Base-by-base conservation (phyloP, 2,329 filamentous ascomycete genomes). In the Phyllosticta capitalensis region DNA sequence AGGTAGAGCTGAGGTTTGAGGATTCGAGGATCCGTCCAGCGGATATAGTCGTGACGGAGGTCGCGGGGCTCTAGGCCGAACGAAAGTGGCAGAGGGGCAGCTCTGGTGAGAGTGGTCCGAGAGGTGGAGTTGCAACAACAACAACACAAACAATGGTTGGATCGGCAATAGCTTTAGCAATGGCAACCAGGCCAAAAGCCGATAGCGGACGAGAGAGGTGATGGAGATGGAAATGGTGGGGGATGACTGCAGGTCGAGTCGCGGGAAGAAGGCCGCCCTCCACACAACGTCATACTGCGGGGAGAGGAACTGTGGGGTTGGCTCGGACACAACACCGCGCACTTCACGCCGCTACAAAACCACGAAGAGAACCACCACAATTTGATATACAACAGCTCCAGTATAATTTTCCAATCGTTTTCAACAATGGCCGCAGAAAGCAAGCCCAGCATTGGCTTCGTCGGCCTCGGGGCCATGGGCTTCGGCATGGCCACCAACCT, bases 401-500 rank as follows among this genome's bases (percentile, higher is more conserved):
- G 12, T 14, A 12, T 14, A 2, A 6, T 51, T 33, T 21, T 14
- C 33, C 6, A 20, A 20, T 30, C 38, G 28, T 50, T 30, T 49
- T 20, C 58, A 19, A 33, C 10, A 45, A 60, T 56, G 54, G 33
- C 55, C 20, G 52, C 57, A 22, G 22, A 63, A 55, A 81, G 12
- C 14, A 38, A 78, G 67, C 77, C 78, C 24, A 67, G 72, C 57
- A 75, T 88, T 58, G 81, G 83, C 64, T 89, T 90, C 73, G 85
- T 88, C 63, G 88, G 88, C 76, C 84, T 91, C 2, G 88, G 88
- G 60, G 87, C 87, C 72, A 90, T 90, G 88, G 88, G 88, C 68
- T 88, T 89, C 70, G 88, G 88, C 69, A 90, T 91, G 87, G 88
- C 88, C 63, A 88, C 83, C 61, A 81, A 90, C 68, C 81, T 91